phyloP scores from a whole-genome alignment of 768 basidiomycete species.

The Chlorophyllum brunneum region DNA sequence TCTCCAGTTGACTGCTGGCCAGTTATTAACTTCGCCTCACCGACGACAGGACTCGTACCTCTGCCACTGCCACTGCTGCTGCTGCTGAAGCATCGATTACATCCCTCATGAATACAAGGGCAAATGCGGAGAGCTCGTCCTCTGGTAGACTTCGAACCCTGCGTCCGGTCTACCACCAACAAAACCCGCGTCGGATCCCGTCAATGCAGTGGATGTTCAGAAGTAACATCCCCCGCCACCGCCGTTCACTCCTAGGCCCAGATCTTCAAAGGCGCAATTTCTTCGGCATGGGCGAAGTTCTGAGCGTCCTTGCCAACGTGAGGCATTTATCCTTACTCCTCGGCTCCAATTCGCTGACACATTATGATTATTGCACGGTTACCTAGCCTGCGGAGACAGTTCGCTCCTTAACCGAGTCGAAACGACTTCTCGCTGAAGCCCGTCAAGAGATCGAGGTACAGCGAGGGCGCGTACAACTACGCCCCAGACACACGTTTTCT shows the following conservation, averaged over 20 bases:
- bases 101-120: slow-evolving; percentile 13
- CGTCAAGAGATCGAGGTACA: slow-evolving; percentile 70
- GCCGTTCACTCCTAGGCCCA: slow-evolving; percentile 54
- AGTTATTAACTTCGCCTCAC: slow-evolving; percentile 4
- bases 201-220: slow-evolving; percentile 74
- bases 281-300: slow-evolving; percentile 78
- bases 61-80: background rate
- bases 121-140: slow-evolving; percentile 10
- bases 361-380: background rate
- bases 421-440: slow-evolving; percentile 71
- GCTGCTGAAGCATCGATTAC: background rate
- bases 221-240: slow-evolving; percentile 65
- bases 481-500: slow-evolving; percentile 74
- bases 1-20: background rate
- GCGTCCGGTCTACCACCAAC: slow-evolving; percentile 18
- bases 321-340: slow-evolving; percentile 19
- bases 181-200: slow-evolving; percentile 21
- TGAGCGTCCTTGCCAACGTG: slow-evolving; percentile 74
- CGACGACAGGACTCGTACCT: slow-evolving; percentile 5
- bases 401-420: slow-evolving; percentile 76
- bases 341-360: background rate
- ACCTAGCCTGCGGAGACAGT: slow-evolving; percentile 75
- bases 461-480: slow-evolving; percentile 60
- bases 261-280: slow-evolving; percentile 67
- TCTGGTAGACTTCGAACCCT: slow-evolving; percentile 9